Percentiles rank a stretch among this genome's conserved stretches.
Conservation (phyloP, 306 rosid genomes). For the Cucurbita pepo region DNA sequence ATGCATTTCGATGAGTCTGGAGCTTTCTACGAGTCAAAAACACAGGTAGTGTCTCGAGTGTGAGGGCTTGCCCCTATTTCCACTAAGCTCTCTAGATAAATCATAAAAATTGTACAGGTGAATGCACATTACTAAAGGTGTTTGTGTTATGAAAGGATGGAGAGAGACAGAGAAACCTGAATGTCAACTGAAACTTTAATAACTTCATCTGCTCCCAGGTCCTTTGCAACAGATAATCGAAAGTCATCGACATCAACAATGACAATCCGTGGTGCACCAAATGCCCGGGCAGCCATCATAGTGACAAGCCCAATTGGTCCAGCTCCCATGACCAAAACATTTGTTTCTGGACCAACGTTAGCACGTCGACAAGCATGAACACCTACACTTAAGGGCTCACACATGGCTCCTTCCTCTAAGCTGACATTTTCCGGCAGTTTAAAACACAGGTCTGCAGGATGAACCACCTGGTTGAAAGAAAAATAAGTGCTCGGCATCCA, state of each 20-base stretch:
- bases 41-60: not conserved
- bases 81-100: not conserved
- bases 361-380: constrained; percentile 92
- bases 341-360: constrained; percentile 64
- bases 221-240: constrained; percentile 69
- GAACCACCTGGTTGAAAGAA: constrained; percentile 45
- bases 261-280: constrained; percentile 57
- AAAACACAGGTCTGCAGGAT: constrained; percentile 76
- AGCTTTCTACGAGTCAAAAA: not conserved
- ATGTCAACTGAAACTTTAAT: constrained; percentile 53
- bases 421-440: constrained; percentile 78
- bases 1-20: not conserved
- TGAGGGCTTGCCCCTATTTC: not conserved
- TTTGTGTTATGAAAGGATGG: not conserved
- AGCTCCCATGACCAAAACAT: constrained; percentile 75
- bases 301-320: constrained; percentile 94
- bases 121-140: not conserved
- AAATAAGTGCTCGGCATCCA: not conserved
- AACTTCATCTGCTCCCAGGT: constrained; percentile 62
- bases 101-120: not conserved
- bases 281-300: constrained; percentile 75
- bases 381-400: constrained; percentile 87
- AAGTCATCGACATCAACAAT: constrained; percentile 60
- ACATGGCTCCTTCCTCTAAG: constrained; percentile 93
- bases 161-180: constrained; percentile 25